phyloP scores from a whole-genome alignment of 768 basidiomycete genomes.

The Russula dissimulans region DNA sequence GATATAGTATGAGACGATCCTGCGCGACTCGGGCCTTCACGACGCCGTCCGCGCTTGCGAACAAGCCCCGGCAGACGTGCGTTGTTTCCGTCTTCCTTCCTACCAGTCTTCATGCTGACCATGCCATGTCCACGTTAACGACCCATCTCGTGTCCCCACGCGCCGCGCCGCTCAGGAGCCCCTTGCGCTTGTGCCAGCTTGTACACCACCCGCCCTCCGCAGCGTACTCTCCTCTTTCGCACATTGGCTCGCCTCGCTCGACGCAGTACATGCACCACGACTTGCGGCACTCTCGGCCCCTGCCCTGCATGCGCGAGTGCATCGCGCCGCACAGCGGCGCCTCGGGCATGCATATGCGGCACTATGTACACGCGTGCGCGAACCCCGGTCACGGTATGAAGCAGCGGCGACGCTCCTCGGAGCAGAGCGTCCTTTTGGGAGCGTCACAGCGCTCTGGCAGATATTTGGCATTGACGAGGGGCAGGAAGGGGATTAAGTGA shows the following conservation, averaged over 20 bases:
- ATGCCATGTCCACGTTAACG: no score
- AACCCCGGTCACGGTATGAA: slow-evolving; percentile 76
- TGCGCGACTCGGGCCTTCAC: slow-evolving; percentile 45
- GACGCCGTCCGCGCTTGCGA: slow-evolving; percentile 38
- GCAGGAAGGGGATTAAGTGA: background rate
- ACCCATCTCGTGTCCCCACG: no score
- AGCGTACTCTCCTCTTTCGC: slow-evolving; percentile 63
- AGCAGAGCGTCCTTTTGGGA: slow-evolving; percentile 76
- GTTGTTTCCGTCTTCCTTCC: no score
- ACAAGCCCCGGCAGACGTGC: slow-evolving; percentile 35
- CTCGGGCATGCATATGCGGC: slow-evolving; percentile 61
- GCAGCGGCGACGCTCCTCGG: slow-evolving; percentile 82
- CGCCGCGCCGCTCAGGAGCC: slow-evolving; percentile 41
- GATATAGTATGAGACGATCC: slow-evolving; percentile 39
- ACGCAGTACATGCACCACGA: slow-evolving; percentile 73
- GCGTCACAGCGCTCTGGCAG: slow-evolving; percentile 62
- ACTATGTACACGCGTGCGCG: slow-evolving; percentile 70
- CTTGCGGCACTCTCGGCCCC: slow-evolving; percentile 66
- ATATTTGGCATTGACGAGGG: slow-evolving; percentile 58
- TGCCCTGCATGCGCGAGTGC: slow-evolving; percentile 56
- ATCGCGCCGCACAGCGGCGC: slow-evolving; percentile 61
- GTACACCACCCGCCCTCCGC: slow-evolving; percentile 55
- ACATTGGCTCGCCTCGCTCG: slow-evolving; percentile 72
- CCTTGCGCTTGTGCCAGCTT: slow-evolving; percentile 63
- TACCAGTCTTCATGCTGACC: no score